Base-by-base conservation (phyloP, 2,329 filamentous ascomycete species). In the Phialocephala sp. region DNA sequence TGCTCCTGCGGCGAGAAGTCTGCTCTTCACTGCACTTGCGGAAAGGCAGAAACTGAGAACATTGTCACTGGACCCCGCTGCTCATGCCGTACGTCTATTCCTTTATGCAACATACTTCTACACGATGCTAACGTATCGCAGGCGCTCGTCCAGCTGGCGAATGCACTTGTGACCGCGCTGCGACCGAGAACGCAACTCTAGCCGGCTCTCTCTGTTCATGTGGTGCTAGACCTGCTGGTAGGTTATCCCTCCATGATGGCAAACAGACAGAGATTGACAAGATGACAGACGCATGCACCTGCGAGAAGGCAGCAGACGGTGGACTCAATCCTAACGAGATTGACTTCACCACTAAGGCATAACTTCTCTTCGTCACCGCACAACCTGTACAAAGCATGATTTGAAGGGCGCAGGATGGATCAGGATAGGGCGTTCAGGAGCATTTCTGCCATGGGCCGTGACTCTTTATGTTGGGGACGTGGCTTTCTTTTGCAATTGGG, bases 1-100 rank as follows among this genome's bases (percentile, higher is more conserved):
- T 97, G 93, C 87, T 96, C 92, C 18, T 98, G 94, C 78, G 94
- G 94, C 76, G 89, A 97, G 83, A 86, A 95, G 77, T 87, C 89
- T 4, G 94, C 94, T 59, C 87, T 97, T 58, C 85, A 94, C 78
- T 98, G 94, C 87, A 91, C 84, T 68, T 97, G 94, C 82, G 87
- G 87, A 74, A 94, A 92, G 79, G 86, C 93, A 4, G 70, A 84
- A 4, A 80, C 83, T 18, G 94, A 97, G 84, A 97, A 97, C 84
- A 80, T 81, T 47, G 77, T 92, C 63, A 78, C 83, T 8, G 92
- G 92, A 8, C 84, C 91, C 45, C 85, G 92, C 72, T 97, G 93
- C 84, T 93, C 91, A 54, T 97, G 93, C 83, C 87, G 92, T 77
- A 75, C 24, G 74, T 74, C 52, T n/a, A 5, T 9, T 82, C 82